Evolutionary conservation across 2,329 filamentous ascomycete species (phyloP), one percentile per base, ranked within the genome.

Genomic region (Ophiocordyceps sinensis): DNA sequence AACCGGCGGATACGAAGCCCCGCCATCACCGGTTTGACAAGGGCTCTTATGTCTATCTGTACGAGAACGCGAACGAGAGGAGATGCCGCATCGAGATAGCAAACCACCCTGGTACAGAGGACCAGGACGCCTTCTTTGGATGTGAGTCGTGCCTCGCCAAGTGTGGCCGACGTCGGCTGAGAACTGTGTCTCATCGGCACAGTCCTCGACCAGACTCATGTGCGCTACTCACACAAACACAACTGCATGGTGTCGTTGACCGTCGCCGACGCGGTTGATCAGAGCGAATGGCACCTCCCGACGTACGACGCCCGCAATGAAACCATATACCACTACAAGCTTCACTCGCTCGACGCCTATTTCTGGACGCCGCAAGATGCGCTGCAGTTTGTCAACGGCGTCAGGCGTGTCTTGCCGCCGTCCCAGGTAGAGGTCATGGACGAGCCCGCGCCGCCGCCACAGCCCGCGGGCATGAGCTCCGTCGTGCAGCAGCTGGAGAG

Each of bases 1-100:
- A 73, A 23, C 71, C 77, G n/a, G 77, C 79, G 3, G 68, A 70
- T 6, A 67, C 71, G 43, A 77, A 71, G 43, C 82, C 83, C 28
- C 75, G 71, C n/a, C 84, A 88, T 58, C 81, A 88, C 59, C 77
- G 83, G 40, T 88, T 89, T 58, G 79, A 85, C 59, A 83, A 82
- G 57, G 74, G 78, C 37, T 87, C 82, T 8, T 88, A 88, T 57
- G 73, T 88, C 43, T 88, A 88, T 55, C 66, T 88, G 6, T 87
- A 85, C 57, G 80, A 87, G 58, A 82, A 85, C 55, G 72, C 81
- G 12, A 67, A 66, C 45, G 73, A 79, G 49, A 70, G 76, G 45
- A 71, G 75, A 45, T 80, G 80, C 47, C 79, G 83, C 49, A 65
- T 88, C 47, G 84, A 88, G 60, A 67, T 88, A 46, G 83, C 83